These are phyloP conservation scores for Evansstolkia leycettana DNA, from an alignment of 495 filamentous ascomycete genomes.

Conservation along the genomic window DNA sequence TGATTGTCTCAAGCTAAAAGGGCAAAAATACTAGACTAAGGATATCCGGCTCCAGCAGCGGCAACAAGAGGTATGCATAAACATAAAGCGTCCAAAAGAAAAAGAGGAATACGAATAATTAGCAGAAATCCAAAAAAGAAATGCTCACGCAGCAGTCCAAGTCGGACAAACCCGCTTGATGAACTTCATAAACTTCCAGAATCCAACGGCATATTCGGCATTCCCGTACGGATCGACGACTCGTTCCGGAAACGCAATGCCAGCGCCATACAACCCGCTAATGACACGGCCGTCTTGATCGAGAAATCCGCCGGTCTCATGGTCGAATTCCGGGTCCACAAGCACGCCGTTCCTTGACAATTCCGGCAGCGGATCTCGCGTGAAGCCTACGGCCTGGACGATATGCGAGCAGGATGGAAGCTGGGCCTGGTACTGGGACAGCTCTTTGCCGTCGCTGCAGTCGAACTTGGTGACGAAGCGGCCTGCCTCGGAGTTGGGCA, in stretches of 20 bases:
- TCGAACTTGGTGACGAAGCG: constrained; percentile 38
- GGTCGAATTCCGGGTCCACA: constrained; percentile 34
- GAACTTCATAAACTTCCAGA: constrained; percentile 54
- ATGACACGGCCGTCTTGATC: constrained; percentile 23
- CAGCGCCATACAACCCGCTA: constrained; percentile 42
- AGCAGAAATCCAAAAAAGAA: too few species aligned
- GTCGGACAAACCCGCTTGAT: constrained; percentile 37
- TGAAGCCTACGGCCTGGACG: constrained; percentile 45
- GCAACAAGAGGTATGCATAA: too few species aligned
- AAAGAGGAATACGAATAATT: too few species aligned
- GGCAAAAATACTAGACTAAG: too few species aligned
- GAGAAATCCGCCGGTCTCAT: constrained; percentile 35
- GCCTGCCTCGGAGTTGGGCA: constrained; percentile 35
- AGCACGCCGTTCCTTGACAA: constrained; percentile 16
- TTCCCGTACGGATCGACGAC: constrained; percentile 48
- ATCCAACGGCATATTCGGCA: constrained; percentile 48
- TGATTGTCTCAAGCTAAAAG: too few species aligned
- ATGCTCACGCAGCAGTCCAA: constrained; percentile 19
- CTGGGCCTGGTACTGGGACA: constrained; percentile 27
- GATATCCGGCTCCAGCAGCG: too few species aligned
- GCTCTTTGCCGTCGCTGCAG: constrained; percentile 30
- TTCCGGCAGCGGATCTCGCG: constrained; percentile 32
- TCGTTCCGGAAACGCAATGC: constrained; percentile 48
- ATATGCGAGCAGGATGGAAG: constrained; percentile 37
- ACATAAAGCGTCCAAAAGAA: too few species aligned